These are phyloP conservation scores for Elaeis oleifera DNA, from an alignment of 202 grass and related monocot genomes.

Conservation along the genomic window DNA sequence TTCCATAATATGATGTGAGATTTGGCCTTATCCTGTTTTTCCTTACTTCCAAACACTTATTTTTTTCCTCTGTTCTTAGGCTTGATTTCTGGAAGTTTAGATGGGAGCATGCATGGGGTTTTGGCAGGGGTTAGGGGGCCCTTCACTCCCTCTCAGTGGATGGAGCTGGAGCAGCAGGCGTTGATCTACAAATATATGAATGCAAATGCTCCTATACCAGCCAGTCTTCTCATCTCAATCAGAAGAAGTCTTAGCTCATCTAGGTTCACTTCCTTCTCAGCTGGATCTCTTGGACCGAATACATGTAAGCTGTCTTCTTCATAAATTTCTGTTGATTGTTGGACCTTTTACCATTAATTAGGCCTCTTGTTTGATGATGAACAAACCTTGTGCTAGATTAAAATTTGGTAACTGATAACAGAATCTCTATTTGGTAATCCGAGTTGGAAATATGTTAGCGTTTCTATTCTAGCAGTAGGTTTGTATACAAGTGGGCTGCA, in stretches of 20 bases:
- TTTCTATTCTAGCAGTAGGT: no score
- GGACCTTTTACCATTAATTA: conserved; percentile 17
- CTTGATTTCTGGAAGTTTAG: conserved; percentile 36
- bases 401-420: conserved; percentile 11
- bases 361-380: conserved; percentile 15
- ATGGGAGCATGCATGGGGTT: conserved; percentile 45
- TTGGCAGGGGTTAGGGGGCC: conserved; percentile 33
- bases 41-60: no score
- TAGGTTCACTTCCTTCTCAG: conserved; percentile 5
- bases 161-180: conserved; percentile 4
- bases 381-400: conserved; percentile 31
- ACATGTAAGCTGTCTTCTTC: conserved; percentile 34
- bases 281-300: conserved; percentile 24
- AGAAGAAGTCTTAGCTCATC: conserved; percentile 55
- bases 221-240: conserved; percentile 69
- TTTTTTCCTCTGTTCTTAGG: conserved; percentile 15
- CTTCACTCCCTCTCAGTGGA: conserved; percentile 5
- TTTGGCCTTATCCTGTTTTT: no score
- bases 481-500: no score
- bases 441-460: no score
- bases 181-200: conserved; percentile 8
- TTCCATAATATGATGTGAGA: no score
- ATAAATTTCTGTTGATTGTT: neutral
- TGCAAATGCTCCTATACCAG: conserved; percentile 3
- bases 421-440: no score